Conservation (phyloP, 768 basidiomycete species). For the Phylloporus sp. region DNA sequence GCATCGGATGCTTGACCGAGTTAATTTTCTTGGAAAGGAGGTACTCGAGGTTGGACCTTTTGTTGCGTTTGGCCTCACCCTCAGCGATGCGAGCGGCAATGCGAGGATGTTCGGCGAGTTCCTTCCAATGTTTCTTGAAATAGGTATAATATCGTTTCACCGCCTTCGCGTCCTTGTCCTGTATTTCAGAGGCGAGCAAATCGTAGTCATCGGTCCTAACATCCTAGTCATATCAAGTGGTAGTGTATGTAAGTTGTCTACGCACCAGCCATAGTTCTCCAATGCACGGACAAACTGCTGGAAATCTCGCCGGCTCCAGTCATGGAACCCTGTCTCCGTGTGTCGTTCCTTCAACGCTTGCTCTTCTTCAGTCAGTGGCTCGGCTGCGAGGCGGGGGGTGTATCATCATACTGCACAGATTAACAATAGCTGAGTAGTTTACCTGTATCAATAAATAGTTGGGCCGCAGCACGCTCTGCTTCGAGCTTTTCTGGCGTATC, state of each 20-base stretch:
- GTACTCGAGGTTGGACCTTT: conserved; percentile 74
- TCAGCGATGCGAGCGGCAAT: conserved; percentile 81
- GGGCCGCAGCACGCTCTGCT: conserved; percentile 71
- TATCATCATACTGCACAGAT: background rate
- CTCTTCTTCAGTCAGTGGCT: conserved; percentile 88
- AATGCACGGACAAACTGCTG: conserved; percentile 81
- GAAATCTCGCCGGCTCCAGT: conserved; percentile 93
- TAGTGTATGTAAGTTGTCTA: background rate
- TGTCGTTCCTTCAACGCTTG: conserved; percentile 74
- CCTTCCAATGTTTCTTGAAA: conserved; percentile 88
- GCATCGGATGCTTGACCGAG: conserved; percentile 87
- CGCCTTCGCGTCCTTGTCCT: conserved; percentile 76
- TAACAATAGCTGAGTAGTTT: background rate
- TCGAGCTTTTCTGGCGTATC: conserved; percentile 85
- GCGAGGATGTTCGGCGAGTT: conserved; percentile 67
- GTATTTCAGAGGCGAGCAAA: conserved; percentile 75
- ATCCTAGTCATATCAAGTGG: background rate
- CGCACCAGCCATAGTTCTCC: conserved; percentile 80
- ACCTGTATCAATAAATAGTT: conserved; percentile 88
- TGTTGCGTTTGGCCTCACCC: conserved; percentile 87
- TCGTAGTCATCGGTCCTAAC: conserved; percentile 61
- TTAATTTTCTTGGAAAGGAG: conserved; percentile 80
- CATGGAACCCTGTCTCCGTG: conserved; percentile 74
- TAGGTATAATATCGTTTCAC: conserved; percentile 75
- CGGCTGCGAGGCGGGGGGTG: conserved; percentile 49